Conservation (phyloP, 805 yeast species). For the Saccharomycopsis sp. region DNA sequence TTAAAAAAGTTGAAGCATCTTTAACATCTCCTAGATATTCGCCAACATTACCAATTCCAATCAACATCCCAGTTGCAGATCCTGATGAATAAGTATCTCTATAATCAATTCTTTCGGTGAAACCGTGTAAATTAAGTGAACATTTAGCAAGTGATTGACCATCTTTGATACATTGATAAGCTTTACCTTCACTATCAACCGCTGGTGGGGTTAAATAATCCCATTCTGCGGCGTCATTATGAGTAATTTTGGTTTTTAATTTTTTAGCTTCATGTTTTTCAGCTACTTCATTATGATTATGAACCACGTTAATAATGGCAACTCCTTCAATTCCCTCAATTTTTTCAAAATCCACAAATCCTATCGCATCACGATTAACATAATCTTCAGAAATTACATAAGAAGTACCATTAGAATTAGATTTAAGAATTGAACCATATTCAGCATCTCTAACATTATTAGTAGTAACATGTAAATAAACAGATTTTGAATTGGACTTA, state of each 20-base stretch:
- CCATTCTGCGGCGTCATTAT: constrained; percentile 93
- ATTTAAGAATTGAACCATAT: constrained; percentile 73
- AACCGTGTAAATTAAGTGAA: constrained; percentile 80
- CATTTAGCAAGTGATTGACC: constrained; percentile 47
- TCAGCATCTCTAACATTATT: constrained; percentile 39
- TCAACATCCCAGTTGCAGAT: constrained; percentile 79
- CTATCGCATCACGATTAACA: constrained; percentile 65
- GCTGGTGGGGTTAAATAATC: constrained; percentile 57
- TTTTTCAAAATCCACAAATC: constrained; percentile 84
- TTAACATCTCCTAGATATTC: constrained; percentile 37
- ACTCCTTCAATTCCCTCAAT: constrained; percentile 81
- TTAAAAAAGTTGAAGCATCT: constrained; percentile 55
- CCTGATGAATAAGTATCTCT: constrained; percentile 83
- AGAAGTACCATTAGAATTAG: constrained; percentile 85
- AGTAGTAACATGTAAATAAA: constrained; percentile 79
- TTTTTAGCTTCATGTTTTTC: constrained; percentile 33
- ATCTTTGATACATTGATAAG: constrained; percentile 42
- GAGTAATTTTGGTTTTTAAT: constrained; percentile 65
- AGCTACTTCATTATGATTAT: constrained; percentile 36
- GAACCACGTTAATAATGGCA: constrained; percentile 59
- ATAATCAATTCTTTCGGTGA: constrained; percentile 73
- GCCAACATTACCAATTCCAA: constrained; percentile 95
- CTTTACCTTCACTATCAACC: constrained; percentile 48
- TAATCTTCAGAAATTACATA: constrained; percentile 56
- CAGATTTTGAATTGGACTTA: constrained; percentile 58